Base-by-base conservation (phyloP, 2,329 filamentous ascomycete genomes). In the Calycina herbarum region DNA sequence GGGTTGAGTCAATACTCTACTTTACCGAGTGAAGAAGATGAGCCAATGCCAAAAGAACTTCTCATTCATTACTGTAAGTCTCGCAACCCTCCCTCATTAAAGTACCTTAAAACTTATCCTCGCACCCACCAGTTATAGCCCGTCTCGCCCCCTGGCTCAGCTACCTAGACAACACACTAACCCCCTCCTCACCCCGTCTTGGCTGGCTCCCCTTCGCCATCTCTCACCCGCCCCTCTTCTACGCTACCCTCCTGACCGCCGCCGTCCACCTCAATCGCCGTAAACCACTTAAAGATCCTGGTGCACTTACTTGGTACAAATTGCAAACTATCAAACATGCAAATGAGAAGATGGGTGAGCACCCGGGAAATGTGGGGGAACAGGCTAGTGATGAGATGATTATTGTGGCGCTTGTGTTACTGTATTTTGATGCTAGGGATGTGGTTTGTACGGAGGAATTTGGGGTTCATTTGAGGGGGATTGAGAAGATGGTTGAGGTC, bases 361-460 rank as follows among this genome's bases (percentile, higher is more conserved):
- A 31, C 29, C 11, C 17, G 13, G 31, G 45, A 1, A 33, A 15
- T 13, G 13, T 48, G 15, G 54, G 29, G 20, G 35, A 63, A 35
- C 33, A 42, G 29, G 61, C 56, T 6, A 58, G 54, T 48, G 61
- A 63, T 63, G 61, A 63, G 40, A 63, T 63, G 61, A 63, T 63
- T 35, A 45, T 63, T 20, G 51, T 48, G 8, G 61, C 61, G 15
- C 38, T 63, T n/a, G 15, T 58, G 10, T 31, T 63, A 6, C n/a
- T 63, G 38, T 63, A 51, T 51, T 63, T 63, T 51, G 29, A 63
- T 48, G 33, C 42, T 15, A 20, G 56, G 29, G 48, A 54, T 10
- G 20, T 54, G 20, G 29, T 51, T 51, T 31, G 45, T 31, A 31
- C 15, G 24, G 27, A 54, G 10, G 61, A 62, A 20, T 40, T 57